phyloP scores from a whole-genome alignment of 148 eudicot genomes.

The Vaccinium corymbosum region DNA sequence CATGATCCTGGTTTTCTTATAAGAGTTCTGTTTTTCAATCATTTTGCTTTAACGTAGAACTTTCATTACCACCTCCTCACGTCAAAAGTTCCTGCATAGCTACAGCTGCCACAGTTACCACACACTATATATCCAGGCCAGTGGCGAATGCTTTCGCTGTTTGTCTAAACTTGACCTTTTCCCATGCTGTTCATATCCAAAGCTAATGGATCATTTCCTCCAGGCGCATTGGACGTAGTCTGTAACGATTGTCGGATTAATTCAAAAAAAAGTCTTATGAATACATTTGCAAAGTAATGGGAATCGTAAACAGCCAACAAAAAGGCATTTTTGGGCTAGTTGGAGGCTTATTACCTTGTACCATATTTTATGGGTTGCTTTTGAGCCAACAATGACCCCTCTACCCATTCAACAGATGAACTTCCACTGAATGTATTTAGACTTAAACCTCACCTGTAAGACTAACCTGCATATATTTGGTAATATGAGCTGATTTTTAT shows the following conservation, averaged over 20 bases:
- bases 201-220: conserved; percentile 68
- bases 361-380: conserved; percentile 61
- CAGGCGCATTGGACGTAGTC: conserved; percentile 65
- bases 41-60: neutral
- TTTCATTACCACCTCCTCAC: conserved; percentile 39
- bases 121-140: conserved; percentile 85
- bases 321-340: neutral
- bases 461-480: conserved; percentile 47
- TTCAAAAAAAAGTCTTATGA: neutral
- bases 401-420: conserved; percentile 62
- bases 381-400: conserved; percentile 41
- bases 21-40: conserved; percentile 32
- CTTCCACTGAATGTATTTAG: conserved; percentile 59
- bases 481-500: neutral
- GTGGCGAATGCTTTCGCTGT: conserved; percentile 73
- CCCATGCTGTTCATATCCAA: conserved; percentile 79
- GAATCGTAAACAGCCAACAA: neutral
- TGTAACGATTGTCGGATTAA: conserved; percentile 21
- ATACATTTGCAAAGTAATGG: neutral
- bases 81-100: conserved; percentile 55
- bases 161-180: conserved; percentile 85
- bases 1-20: conserved; percentile 52
- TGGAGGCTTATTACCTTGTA: conserved; percentile 51
- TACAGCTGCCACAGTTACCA: conserved; percentile 60
- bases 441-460: conserved; percentile 58